A percentile compares a stretch with the other conserved stretches of the same genome.
phyloP scores from a whole-genome alignment of 257 asterid genomes.

The Jasminum sambac region DNA sequence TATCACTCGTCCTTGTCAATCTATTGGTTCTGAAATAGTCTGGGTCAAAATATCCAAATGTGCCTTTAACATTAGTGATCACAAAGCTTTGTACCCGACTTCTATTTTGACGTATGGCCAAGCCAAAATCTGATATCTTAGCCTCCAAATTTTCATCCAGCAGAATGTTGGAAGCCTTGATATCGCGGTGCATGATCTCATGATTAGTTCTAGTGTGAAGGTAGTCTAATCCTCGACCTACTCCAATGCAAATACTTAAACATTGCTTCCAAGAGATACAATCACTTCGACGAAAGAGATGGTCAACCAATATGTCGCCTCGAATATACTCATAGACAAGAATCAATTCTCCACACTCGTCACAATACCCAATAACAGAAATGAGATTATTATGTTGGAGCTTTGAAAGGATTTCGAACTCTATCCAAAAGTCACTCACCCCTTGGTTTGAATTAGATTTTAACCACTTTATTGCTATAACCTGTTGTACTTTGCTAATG shows the following conservation, averaged over 20 bases:
- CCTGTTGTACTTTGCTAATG: slow-evolving; percentile 33
- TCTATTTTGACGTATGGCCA: slow-evolving; percentile 48
- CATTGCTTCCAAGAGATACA: slow-evolving; percentile 44
- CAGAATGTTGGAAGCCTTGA: slow-evolving; percentile 56
- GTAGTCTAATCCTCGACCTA: slow-evolving; percentile 52
- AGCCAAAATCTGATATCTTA: slow-evolving; percentile 66
- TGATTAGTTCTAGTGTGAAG: slow-evolving; percentile 41
- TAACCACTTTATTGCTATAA: slow-evolving; percentile 49
- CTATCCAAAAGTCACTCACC: slow-evolving; percentile 44
- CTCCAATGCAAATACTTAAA: slow-evolving; percentile 48
- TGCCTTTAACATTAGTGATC: slow-evolving; percentile 56
- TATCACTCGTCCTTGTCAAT: slow-evolving; percentile 51
- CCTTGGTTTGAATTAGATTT: slow-evolving; percentile 48
- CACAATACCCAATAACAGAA: slow-evolving; percentile 60
- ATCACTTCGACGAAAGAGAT: slow-evolving; percentile 37
- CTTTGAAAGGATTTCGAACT: slow-evolving; percentile 47
- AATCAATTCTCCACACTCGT: slow-evolving; percentile 41
- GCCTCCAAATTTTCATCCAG: slow-evolving; percentile 50
- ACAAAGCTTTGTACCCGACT: slow-evolving; percentile 39
- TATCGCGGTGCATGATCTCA: slow-evolving; percentile 57
- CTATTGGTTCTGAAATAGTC: slow-evolving; percentile 41
- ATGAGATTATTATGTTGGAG: slow-evolving; percentile 49
- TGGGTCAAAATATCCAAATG: slow-evolving; percentile 59
- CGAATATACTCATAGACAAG: slow-evolving; percentile 50
- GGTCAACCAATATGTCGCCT: slow-evolving; percentile 48